Base-by-base conservation (phyloP, 306 rosid species). In the Neltuma alba region DNA sequence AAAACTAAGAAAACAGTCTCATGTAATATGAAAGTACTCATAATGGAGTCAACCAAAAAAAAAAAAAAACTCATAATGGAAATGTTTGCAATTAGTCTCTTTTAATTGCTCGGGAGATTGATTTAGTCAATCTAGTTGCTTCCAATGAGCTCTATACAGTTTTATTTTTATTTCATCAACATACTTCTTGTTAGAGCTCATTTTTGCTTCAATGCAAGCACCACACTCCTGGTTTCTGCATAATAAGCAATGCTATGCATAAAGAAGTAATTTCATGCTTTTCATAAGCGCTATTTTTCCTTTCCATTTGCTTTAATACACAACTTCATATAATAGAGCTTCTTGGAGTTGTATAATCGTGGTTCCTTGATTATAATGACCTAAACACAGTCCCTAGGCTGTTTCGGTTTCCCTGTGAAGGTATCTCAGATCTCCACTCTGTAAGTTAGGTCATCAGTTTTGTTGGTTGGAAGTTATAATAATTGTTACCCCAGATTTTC, bases 21-120 rank as follows among this genome's bases (percentile, higher is more conserved):
- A 5, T 65, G 12, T 30, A 23, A 63, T 72, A 21, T 33, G 57
- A 58, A 72, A 8, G 21, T 52, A 25, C 38, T 57, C 70, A 27
- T 18, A n/a, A n/a, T n/a, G n/a, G n/a, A n/a, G n/a, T n/a, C n/a
- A n/a, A n/a, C n/a, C n/a, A n/a, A n/a, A n/a, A n/a, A n/a, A n/a
- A n/a, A n/a, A n/a, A n/a, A n/a, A n/a, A n/a, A n/a, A n/a, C n/a
- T n/a, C n/a, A n/a, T n/a, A 47, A 77, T 68, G 36, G 12, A 40
- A 38, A 48, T 52, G 45, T 37, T 45, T 75, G 30, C 45, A 27
- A 34, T 40, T 33, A 55, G 42, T 11, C 27, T 77, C 67, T 63
- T 64, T 52, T 50, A 48, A 61, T 12, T 50, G 58, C 61, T 41
- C 78, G 41, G 70, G 82, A 81, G 77, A 68, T 77, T 33, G 50